phyloP scores from a whole-genome alignment of 2,329 filamentous ascomycete genomes.

The Fusarium robinianum region DNA sequence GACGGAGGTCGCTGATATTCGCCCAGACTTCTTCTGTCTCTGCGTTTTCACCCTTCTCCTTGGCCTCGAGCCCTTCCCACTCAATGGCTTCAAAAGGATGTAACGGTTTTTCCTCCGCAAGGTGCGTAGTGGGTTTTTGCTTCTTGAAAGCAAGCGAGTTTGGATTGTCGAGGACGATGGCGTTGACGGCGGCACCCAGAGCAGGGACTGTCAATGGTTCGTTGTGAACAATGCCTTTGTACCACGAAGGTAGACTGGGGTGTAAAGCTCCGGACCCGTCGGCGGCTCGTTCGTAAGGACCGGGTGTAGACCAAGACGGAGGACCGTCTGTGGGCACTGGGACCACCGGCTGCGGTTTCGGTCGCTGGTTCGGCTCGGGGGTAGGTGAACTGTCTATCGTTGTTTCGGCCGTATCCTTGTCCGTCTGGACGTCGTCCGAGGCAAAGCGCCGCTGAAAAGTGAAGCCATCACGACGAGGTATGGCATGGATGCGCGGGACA shows the following conservation, averaged over 20 bases:
- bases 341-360: too few species aligned
- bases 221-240: conserved; percentile 37
- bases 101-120: conserved; percentile 26
- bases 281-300: too few species aligned
- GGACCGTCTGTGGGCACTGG: too few species aligned
- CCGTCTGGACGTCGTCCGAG: conserved; percentile 29
- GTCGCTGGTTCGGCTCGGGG: background rate
- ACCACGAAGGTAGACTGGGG: too few species aligned
- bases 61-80: conserved; percentile 40
- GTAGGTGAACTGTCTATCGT: conserved; percentile 20
- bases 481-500: conserved; percentile 12
- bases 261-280: too few species aligned
- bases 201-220: conserved; percentile 40
- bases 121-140: conserved; percentile 16
- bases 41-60: conserved; percentile 33
- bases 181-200: conserved; percentile 46
- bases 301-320: too few species aligned
- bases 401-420: conserved; percentile 34
- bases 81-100: conserved; percentile 27
- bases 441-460: conserved; percentile 27
- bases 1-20: conserved; percentile 56
- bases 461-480: conserved; percentile 14
- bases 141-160: conserved; percentile 35
- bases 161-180: conserved; percentile 53
- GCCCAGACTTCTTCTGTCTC: conserved; percentile 44